These are phyloP conservation scores for Rhodotorula sp. DNA, from an alignment of 1,284 basidiomycete species.

Conservation along the genomic window DNA sequence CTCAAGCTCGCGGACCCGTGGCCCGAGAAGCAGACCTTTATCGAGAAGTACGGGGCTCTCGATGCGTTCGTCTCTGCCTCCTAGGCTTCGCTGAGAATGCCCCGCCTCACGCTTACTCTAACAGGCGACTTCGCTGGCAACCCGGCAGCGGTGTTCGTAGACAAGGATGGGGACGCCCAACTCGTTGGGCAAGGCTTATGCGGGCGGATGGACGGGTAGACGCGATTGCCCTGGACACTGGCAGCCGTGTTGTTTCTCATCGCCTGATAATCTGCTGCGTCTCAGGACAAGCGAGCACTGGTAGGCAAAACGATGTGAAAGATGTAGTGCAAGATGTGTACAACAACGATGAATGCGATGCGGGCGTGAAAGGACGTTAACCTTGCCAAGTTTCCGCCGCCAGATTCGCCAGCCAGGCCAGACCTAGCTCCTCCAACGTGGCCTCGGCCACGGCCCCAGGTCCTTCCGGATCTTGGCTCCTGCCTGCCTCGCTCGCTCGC, in stretches of 20 bases:
- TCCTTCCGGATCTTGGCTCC: too few relatives aligned
- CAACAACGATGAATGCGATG: too few relatives aligned
- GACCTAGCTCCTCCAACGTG: too few relatives aligned
- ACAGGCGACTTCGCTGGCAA: conserved; percentile 28
- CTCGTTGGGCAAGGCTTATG: conserved; percentile 16
- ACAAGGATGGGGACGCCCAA: conserved; percentile 9
- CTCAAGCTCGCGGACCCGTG: conserved; percentile 16
- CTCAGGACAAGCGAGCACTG: too few relatives aligned
- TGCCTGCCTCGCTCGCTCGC: too few relatives aligned
- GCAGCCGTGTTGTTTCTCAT: too few relatives aligned
- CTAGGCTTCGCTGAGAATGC: neutral
- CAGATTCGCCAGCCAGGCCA: too few relatives aligned
- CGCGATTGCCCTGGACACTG: neutral
- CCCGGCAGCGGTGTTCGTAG: conserved; percentile 17
- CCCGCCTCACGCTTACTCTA: neutral
- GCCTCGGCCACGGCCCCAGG: too few relatives aligned
- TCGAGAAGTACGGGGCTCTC: conserved; percentile 28
- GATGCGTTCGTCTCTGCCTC: conserved; percentile 2
- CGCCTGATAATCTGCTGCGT: too few relatives aligned
- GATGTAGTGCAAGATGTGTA: too few relatives aligned
- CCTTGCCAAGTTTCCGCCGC: too few relatives aligned
- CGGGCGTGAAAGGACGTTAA: too few relatives aligned
- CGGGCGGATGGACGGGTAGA: neutral
- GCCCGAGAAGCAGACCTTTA: conserved; percentile 28
- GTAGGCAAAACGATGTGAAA: neutral